A percentile compares a stretch with the other conserved stretches of the same genome.
These are phyloP conservation scores for Eragrostis tef DNA, from an alignment of 202 grass and related monocot genomes.

Conservation along the genomic window DNA sequence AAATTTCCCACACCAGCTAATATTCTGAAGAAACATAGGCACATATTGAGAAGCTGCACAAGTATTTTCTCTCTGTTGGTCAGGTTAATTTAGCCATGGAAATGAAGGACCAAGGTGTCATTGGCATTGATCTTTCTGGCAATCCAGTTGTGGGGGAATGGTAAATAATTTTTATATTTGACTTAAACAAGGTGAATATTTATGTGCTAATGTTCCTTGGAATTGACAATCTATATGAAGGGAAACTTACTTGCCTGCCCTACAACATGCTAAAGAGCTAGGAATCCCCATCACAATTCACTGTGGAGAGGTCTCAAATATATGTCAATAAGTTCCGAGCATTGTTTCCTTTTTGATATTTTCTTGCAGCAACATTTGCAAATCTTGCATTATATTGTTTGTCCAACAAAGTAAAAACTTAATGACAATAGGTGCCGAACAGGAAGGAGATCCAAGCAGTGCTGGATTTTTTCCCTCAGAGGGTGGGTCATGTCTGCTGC, in stretches of 20 bases:
- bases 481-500: conserved; percentile 89
- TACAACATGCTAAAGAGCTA: conserved; percentile 77
- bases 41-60: background rate
- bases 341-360: conserved; percentile 14
- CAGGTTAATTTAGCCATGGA: conserved; percentile 94
- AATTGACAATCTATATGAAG: conserved; percentile 53
- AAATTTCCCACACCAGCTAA: conserved; percentile 11
- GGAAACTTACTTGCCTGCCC: conserved; percentile 83
- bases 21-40: conserved; percentile 28
- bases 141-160: conserved; percentile 93
- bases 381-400: conserved; percentile 35
- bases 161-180: conserved; percentile 49
- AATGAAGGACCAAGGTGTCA: conserved; percentile 81
- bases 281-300: conserved; percentile 82
- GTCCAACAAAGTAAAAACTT: conserved; percentile 46
- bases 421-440: conserved; percentile 75
- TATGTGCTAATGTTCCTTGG: conserved; percentile 8
- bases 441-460: conserved; percentile 80
- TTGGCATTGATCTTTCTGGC: conserved; percentile 94
- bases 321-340: background rate
- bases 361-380: conserved; percentile 4
- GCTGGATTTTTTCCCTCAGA: conserved; percentile 73
- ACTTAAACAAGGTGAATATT: conserved; percentile 22
- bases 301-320: conserved; percentile 76
- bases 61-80: conserved; percentile 22